These are phyloP conservation scores for Fusarium lyarnte DNA, from an alignment of 2,329 filamentous ascomycete species.

Conservation along the genomic window DNA sequence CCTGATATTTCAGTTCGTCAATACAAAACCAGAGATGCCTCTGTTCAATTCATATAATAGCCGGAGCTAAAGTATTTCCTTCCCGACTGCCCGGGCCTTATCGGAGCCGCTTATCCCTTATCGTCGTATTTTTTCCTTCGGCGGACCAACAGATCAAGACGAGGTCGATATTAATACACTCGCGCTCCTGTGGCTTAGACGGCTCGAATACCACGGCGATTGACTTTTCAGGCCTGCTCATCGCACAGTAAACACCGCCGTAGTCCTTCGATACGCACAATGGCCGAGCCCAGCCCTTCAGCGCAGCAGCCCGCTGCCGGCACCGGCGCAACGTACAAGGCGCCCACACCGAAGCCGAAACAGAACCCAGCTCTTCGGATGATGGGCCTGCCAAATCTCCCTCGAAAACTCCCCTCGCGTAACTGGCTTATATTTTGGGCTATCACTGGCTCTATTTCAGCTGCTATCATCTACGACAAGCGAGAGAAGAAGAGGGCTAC, in stretches of 20 bases:
- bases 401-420: conserved; percentile 86
- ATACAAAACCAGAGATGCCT: not conserved
- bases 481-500: conserved; percentile 87
- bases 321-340: conserved; percentile 43
- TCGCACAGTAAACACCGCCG: not conserved
- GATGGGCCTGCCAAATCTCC: conserved; percentile 86
- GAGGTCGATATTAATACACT: conserved; percentile 20
- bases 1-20: not conserved
- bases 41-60: not conserved
- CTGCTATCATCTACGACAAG: conserved; percentile 89
- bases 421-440: conserved; percentile 98
- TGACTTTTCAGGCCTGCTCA: not conserved
- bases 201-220: conserved; percentile 6
- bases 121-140: conserved; percentile 35
- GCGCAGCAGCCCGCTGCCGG: conserved; percentile 41
- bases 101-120: conserved; percentile 26
- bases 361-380: conserved; percentile 78
- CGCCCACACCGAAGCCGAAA: conserved; percentile 54
- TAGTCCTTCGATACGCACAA: conserved; percentile 2
- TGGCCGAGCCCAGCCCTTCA: conserved; percentile 39
- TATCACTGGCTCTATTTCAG: conserved; percentile 79
- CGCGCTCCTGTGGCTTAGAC: conserved; percentile 15
- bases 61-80: conserved; percentile 40
- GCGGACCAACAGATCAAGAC: conserved; percentile 14
- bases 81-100: conserved; percentile 34